These are phyloP conservation scores for Bacidia gigantensis DNA, from an alignment of 495 filamentous ascomycete genomes.

Conservation along the genomic window DNA sequence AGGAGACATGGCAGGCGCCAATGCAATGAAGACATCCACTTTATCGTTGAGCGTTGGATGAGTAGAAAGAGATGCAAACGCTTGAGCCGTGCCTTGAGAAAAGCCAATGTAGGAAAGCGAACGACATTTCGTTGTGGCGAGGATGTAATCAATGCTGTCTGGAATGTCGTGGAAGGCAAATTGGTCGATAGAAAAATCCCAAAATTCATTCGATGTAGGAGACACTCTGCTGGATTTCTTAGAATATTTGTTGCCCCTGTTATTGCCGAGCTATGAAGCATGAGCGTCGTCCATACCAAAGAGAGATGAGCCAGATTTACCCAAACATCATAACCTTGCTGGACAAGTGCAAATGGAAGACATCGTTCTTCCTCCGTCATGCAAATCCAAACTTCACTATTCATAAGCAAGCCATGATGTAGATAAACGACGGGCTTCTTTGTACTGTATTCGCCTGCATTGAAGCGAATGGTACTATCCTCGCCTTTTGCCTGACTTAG, in stretches of 20 bases:
- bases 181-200: constrained; percentile 96
- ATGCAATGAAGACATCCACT: constrained; percentile 92
- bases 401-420: constrained; percentile 95
- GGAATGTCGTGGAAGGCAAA: constrained; percentile 98
- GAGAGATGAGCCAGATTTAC: constrained; percentile 36
- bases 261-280: constrained; percentile 63
- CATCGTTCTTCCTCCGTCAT: constrained; percentile 73
- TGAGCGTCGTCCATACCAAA: neutral
- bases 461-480: constrained; percentile 52
- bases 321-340: constrained; percentile 94
- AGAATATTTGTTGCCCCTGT: constrained; percentile 95
- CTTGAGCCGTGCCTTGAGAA: constrained; percentile 92
- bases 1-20: constrained; percentile 92
- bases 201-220: constrained; percentile 66
- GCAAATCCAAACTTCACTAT: constrained; percentile 97
- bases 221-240: constrained; percentile 73
- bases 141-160: constrained; percentile 81
- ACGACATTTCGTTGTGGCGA: constrained; percentile 63
- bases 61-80: constrained; percentile 87
- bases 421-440: constrained; percentile 84
- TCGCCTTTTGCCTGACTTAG: constrained; percentile 70
- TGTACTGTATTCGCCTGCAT: constrained; percentile 52
- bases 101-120: constrained; percentile 96
- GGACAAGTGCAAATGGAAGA: constrained; percentile 79
- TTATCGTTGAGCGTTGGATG: constrained; percentile 87